Percentiles rank a stretch among this genome's conserved stretches.
Evolutionary conservation across 441 rosid species (phyloP).

Genomic region (Mallotus japonicus): DNA sequence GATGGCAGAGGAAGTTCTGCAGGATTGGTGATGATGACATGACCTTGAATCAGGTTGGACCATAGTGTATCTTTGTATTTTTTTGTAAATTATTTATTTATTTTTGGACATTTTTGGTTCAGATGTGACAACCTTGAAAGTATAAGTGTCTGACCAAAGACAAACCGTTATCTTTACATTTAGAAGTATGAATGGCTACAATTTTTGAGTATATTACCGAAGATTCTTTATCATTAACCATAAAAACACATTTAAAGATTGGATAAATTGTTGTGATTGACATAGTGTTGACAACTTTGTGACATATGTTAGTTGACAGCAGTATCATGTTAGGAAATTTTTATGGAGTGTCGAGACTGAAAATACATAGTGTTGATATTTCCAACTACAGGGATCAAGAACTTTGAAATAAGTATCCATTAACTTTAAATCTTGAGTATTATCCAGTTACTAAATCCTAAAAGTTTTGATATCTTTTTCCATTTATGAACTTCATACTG

Average conservation of each 20-base stretch:
- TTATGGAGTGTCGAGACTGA: neutral
- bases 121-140: conserved; percentile 11
- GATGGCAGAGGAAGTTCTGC: conserved; percentile 55
- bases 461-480: neutral
- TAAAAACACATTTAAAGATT: neutral
- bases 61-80: neutral
- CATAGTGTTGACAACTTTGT: neutral
- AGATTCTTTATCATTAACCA: conserved; percentile 4
- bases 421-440: conserved; percentile 2
- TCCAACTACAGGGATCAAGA: conserved; percentile 6
- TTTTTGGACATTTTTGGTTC: neutral
- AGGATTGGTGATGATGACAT: conserved; percentile 49
- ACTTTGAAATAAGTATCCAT: neutral
- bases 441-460: neutral
- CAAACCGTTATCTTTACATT: neutral
- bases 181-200: neutral
- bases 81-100: neutral
- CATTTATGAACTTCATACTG: neutral
- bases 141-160: neutral
- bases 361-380: conserved; percentile 3
- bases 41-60: conserved; percentile 61
- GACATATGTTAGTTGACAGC: neutral
- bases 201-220: neutral
- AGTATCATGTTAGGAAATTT: neutral
- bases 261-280: conserved; percentile 12